Evolutionary conservation across 495 filamentous ascomycete genomes (phyloP).

Genomic region (Barbatosphaeria neglecta): DNA sequence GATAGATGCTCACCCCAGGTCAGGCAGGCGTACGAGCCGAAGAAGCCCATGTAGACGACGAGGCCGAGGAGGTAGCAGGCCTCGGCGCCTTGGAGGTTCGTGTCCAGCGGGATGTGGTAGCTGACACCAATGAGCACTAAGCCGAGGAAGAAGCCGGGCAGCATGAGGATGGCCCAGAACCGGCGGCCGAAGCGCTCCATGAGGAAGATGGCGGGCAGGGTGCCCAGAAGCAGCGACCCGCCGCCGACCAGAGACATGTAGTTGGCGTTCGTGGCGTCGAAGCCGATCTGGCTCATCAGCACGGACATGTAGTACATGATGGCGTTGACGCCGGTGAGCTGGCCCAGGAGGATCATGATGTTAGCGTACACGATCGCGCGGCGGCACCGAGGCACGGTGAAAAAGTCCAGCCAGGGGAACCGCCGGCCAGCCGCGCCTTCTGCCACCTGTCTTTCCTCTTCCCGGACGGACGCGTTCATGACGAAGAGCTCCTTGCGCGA

Average conservation of each 20-base stretch:
- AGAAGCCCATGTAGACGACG: slow-evolving; percentile 58
- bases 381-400: slow-evolving; percentile 40
- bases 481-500: slow-evolving; percentile 48
- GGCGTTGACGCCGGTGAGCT: slow-evolving; percentile 50
- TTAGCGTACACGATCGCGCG: slow-evolving; percentile 50
- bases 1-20: slow-evolving; percentile 38
- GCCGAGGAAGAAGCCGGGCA: slow-evolving; percentile 54
- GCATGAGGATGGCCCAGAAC: slow-evolving; percentile 50
- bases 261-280: slow-evolving; percentile 35
- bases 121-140: slow-evolving; percentile 68
- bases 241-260: slow-evolving; percentile 56
- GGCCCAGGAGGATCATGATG: slow-evolving; percentile 50
- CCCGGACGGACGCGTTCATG: slow-evolving; percentile 43
- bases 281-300: slow-evolving; percentile 46
- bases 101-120: slow-evolving; percentile 51
- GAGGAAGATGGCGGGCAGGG: slow-evolving; percentile 61
- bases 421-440: slow-evolving; percentile 22
- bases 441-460: slow-evolving; percentile 18
- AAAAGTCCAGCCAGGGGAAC: slow-evolving; percentile 51
- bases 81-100: slow-evolving; percentile 28
- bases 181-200: slow-evolving; percentile 69
- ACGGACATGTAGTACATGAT: slow-evolving; percentile 54
- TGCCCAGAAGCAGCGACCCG: slow-evolving; percentile 51
- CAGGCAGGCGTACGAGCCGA: slow-evolving; percentile 50
- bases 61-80: slow-evolving; percentile 49